phyloP scores from a whole-genome alignment of 2,329 filamentous ascomycete genomes.

The Cryoendolithus antarcticus region DNA sequence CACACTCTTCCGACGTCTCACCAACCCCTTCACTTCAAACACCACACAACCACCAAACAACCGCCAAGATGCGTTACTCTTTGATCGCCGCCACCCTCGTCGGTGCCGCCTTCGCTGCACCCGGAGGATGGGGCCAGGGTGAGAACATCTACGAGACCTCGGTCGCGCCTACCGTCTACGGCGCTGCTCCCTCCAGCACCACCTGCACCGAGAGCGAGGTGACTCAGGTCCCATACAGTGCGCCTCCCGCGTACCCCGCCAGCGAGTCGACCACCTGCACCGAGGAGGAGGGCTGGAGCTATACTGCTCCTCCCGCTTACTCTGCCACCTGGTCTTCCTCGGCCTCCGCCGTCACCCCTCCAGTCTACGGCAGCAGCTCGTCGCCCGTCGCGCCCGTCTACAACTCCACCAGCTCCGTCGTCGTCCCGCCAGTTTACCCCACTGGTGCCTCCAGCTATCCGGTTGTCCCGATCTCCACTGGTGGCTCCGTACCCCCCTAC shows the following conservation, averaged over 20 bases:
- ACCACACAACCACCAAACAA: background rate
- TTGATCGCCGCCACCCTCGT: slow-evolving; percentile 8
- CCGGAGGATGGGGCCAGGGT: slow-evolving; percentile 4
- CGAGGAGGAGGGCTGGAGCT: slow-evolving; percentile 2
- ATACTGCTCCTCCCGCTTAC: background rate
- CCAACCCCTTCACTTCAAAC: slow-evolving; percentile 1
- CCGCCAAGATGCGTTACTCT: slow-evolving; percentile 8
- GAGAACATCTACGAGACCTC: slow-evolving; percentile 8
- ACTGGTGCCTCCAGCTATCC: background rate
- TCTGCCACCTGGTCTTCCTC: background rate
- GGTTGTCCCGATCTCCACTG: background rate
- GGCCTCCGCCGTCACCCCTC: slow-evolving; percentile 1
- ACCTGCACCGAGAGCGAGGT: slow-evolving; percentile 2
- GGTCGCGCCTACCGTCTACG: slow-evolving; percentile 5
- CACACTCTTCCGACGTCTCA: slow-evolving; percentile 1
- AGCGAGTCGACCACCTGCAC: slow-evolving; percentile 1
- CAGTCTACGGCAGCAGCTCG: slow-evolving; percentile 1
- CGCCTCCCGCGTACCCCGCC: background rate
- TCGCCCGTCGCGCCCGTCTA: slow-evolving; percentile 1
- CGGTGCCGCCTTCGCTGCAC: slow-evolving; percentile 8
- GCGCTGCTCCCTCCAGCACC: slow-evolving; percentile 2
- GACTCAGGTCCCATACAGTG: slow-evolving; percentile 3
- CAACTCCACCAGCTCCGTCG: slow-evolving; percentile 3
- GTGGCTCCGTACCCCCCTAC: background rate
- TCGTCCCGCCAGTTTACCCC: background rate